A percentile compares a stretch with the other conserved stretches of the same genome.
These are phyloP conservation scores for Trichophyton equinum DNA, from an alignment of 2,329 filamentous ascomycete species.

Conservation along the genomic window DNA sequence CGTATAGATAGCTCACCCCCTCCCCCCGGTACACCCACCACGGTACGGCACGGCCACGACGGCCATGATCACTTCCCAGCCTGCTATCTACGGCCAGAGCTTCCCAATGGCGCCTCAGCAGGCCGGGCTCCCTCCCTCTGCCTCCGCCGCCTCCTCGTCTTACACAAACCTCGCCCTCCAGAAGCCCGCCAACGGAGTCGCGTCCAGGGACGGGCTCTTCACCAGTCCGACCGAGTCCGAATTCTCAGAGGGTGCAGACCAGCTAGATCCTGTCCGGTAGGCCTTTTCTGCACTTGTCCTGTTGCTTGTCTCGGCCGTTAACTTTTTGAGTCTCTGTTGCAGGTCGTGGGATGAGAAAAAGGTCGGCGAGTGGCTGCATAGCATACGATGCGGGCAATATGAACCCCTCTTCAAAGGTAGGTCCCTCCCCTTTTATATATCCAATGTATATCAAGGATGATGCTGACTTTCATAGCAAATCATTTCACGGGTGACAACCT, in stretches of 20 bases:
- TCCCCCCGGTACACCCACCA: not conserved
- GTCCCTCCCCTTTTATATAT: not conserved
- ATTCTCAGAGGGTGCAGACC: slow-evolving; percentile 67
- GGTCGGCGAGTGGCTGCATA: slow-evolving; percentile 81
- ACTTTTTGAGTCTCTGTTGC: slow-evolving; percentile 7
- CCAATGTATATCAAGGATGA: not conserved
- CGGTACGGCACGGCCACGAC: not conserved
- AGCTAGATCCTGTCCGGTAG: slow-evolving; percentile 61
- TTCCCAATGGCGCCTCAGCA: not conserved
- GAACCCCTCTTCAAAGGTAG: slow-evolving; percentile 68
- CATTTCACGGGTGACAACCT: slow-evolving; percentile 97
- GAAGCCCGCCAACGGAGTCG: slow-evolving; percentile 4
- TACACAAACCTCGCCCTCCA: slow-evolving; percentile 2
- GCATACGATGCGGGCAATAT: slow-evolving; percentile 88
- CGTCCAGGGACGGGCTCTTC: slow-evolving; percentile 32
- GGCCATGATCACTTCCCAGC: slow-evolving; percentile 11
- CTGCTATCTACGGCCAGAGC: slow-evolving; percentile 1
- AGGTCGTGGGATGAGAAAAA: slow-evolving; percentile 76
- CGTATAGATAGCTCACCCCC: not conserved
- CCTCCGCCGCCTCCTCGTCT: not conserved
- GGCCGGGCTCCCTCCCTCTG: not conserved
- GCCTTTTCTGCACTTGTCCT: slow-evolving; percentile 7
- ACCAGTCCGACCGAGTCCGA: slow-evolving; percentile 83
- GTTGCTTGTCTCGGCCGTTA: not conserved
- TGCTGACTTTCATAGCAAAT: slow-evolving; percentile 46